A percentile compares a stretch with the other conserved stretches of the same genome.
Evolutionary conservation across 1,284 basidiomycete genomes (phyloP).

Genomic region (Fomitopsis pinicola): DNA sequence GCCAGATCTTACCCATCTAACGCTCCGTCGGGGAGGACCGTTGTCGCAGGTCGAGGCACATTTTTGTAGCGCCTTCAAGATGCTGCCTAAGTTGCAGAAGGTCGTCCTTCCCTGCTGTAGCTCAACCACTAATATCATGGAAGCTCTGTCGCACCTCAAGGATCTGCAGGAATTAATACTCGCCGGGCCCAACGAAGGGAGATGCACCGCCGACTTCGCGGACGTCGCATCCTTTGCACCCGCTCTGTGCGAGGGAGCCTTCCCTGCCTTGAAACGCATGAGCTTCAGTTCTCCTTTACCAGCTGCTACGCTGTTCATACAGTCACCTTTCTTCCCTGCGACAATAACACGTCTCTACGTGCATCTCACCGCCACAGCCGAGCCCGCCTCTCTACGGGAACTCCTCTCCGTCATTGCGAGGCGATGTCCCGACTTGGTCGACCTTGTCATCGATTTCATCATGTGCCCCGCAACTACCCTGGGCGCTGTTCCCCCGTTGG

Average conservation of each 20-base stretch:
- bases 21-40: slow-evolving; percentile 33
- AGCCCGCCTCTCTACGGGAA: slow-evolving; percentile 34
- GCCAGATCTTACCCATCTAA: slow-evolving; percentile 40
- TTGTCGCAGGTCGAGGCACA: slow-evolving; percentile 32
- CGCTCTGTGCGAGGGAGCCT: slow-evolving; percentile 39
- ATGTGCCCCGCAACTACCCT: slow-evolving; percentile 19
- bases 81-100: slow-evolving; percentile 40
- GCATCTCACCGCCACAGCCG: slow-evolving; percentile 41
- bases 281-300: slow-evolving; percentile 42
- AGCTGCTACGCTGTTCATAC: slow-evolving; percentile 17
- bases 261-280: slow-evolving; percentile 47
- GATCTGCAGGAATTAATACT: slow-evolving; percentile 45
- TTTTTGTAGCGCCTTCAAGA: slow-evolving; percentile 32
- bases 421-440: slow-evolving; percentile 37
- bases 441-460: slow-evolving; percentile 26
- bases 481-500: slow-evolving; percentile 12
- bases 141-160: slow-evolving; percentile 40
- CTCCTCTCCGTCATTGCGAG: slow-evolving; percentile 40
- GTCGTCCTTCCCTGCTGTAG: slow-evolving; percentile 47
- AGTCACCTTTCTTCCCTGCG: slow-evolving; percentile 14
- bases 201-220: slow-evolving; percentile 34
- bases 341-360: slow-evolving; percentile 48
- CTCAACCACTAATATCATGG: slow-evolving; percentile 40
- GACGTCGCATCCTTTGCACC: slow-evolving; percentile 44
- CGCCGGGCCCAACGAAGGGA: slow-evolving; percentile 36